These are phyloP conservation scores for Rutstroemia sp. DNA, from an alignment of 2,329 filamentous ascomycete genomes.

Conservation along the genomic window DNA sequence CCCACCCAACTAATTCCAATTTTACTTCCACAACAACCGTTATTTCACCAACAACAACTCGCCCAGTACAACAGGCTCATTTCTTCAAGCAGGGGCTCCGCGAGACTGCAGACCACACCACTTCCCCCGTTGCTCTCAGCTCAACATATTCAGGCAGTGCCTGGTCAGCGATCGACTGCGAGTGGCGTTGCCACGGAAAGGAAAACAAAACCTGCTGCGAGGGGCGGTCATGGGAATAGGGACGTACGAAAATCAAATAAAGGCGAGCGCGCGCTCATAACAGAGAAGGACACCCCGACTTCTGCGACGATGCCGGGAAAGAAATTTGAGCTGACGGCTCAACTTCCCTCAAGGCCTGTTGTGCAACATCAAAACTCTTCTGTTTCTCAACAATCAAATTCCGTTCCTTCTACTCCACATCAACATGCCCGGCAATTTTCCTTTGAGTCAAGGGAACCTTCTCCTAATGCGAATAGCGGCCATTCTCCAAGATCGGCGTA, in stretches of 20 bases:
- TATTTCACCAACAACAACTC: conserved; percentile 54
- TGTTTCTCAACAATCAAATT: conserved; percentile 67
- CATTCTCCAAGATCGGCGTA: conserved; percentile 87
- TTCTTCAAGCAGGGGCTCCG: conserved; percentile 39
- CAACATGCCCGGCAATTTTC: conserved; percentile 80
- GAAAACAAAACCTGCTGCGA: conserved; percentile 41
- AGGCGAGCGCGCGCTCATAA: conserved; percentile 54
- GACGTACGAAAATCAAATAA: conserved; percentile 48
- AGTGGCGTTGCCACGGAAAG: conserved; percentile 33
- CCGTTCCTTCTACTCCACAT: conserved; percentile 87
- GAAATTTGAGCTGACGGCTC: conserved; percentile 26
- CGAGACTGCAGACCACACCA: conserved; percentile 47
- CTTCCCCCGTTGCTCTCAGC: conserved; percentile 48
- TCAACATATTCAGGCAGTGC: conserved; percentile 47
- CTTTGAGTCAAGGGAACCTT: conserved; percentile 72
- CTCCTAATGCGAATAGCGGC: conserved; percentile 66
- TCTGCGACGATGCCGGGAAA: conserved; percentile 28
- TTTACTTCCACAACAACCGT: conserved; percentile 50
- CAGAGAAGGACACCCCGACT: conserved; percentile 42
- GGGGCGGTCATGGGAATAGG: conserved; percentile 51
- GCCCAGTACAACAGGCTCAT: conserved; percentile 60
- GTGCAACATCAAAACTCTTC: conserved; percentile 40
- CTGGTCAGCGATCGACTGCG: conserved; percentile 44
- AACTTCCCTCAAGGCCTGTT: conserved; percentile 24
- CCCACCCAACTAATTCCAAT: conserved; percentile 47